Evolutionary conservation across 345 rosid species (phyloP), one percentile per base, ranked within the genome.

Genomic region (Reutealis trisperma): DNA sequence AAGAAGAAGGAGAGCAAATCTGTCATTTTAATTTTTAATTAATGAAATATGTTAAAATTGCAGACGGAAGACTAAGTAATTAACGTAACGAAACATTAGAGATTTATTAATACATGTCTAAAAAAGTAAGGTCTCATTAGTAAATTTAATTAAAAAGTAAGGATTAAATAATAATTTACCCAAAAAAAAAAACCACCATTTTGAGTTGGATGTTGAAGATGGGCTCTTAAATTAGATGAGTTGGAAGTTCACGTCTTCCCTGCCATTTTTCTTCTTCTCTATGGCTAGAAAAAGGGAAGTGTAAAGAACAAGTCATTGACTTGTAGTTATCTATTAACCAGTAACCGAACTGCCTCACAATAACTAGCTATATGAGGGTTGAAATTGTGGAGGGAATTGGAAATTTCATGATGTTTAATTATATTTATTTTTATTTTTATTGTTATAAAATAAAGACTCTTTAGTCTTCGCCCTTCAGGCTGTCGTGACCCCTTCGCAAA

Each of bases 281-380:
- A 57, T 1, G 19, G 61, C 21, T 24, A 8, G 70, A 41, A 30
- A 41, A 42, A 21, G 13, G 1, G 41, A 11, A 65, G 32, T 9
- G 13, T 24, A 15, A n/a, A 69, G 71, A 57, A 63, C 32, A 22
- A 18, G 71, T 25, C 64, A 63, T 70, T 77, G 57, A 32, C 47
- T 34, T 51, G 44, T 71, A 24, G 71, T 37, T 63, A 52, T 62
- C 71, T 70, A 69, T 42, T 37, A 22, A 44, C 21, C 44, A 63
- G 45, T 19, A 21, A 49, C 32, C 32, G 42, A 60, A 51, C 30
- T 27, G 30, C 30, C 30, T 1, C 1, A 27, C 1, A 27, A 27
- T 27, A 27, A 27, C 30, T 27, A 27, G 61, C 30, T 27, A 27
- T 49, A 59, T 25, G 41, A 47, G 25, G 27, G 30, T 14, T 49